Evolutionary conservation across 1,284 basidiomycete species (phyloP), one percentile per base, ranked within the genome.

Genomic region (Austroboletus sp.): DNA sequence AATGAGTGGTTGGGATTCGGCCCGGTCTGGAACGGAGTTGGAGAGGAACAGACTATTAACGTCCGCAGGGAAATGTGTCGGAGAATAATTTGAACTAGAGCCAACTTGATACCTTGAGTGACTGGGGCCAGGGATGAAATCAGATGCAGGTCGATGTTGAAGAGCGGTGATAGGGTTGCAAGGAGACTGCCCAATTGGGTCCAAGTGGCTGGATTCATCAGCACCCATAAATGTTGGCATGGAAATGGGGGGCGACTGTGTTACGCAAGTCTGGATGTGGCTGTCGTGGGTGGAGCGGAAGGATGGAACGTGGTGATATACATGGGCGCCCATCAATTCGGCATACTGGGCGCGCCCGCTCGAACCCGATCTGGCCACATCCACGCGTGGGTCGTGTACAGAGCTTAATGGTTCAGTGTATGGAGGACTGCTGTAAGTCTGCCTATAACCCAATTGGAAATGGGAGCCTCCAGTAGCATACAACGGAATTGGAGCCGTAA

Each of bases 281-380:
- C 40, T 3, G 13, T 35, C 37, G 12, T 35, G 25, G 7, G 10
- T 16, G 10, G 15, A 36, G 11, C 17, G 21, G 19, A n/a, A 17
- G 12, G 42, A 41, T 7, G 26, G 15, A 11, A 15, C 35, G 27
- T 41, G 27, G 38, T 32, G 38, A 31, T 13, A 30, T 15, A 6
- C 3, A 21, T 49, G 44, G 27, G 45, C 41, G 41, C 26, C 44
- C 19, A 44, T 57, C 42, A 45, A 13, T 7, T 16, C 16, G 32
- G 16, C 23, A n/a, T 15, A 15, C 6, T 23, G 29, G 27, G 30
- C 17, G 17, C 30, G 6, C 15, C 17, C 34, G 13, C 32, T n/a
- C 11, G 8, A 29, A 45, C 19, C 41, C 2, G 56, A 30, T 46
- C 49, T 47, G 40, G 44, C 37, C 10, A 11, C 32, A 48, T 49